Evolutionary conservation across 1,284 basidiomycete genomes (phyloP).

Genomic region (Stygiomarasmius scandens): DNA sequence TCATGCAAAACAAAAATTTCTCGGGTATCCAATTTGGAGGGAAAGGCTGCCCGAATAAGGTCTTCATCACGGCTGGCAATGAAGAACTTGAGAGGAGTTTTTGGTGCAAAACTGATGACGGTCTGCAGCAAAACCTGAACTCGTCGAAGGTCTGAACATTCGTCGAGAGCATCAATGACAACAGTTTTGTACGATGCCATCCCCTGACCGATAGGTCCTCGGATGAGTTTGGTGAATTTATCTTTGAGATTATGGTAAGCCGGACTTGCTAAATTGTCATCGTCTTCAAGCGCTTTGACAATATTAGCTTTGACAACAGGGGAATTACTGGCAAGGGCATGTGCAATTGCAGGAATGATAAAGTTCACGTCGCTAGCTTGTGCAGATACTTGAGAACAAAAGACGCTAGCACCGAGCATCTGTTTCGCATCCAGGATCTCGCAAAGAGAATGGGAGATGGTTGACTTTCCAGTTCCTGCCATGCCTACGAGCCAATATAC

Average conservation of each 20-base stretch:
- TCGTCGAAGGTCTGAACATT: background rate
- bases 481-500: conserved; percentile 4
- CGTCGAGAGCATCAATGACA: conserved; percentile 13
- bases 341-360: conserved; percentile 7
- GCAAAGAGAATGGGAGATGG: conserved; percentile 4
- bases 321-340: background rate
- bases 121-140: background rate
- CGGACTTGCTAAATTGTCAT: background rate
- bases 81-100: background rate
- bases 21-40: no score
- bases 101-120: background rate
- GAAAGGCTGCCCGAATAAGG: background rate
- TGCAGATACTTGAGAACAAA: conserved; percentile 4
- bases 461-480: conserved; percentile 9
- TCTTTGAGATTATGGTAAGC: background rate
- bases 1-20: conserved; percentile 18
- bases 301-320: background rate
- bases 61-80: background rate
- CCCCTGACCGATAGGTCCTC: background rate
- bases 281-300: background rate
- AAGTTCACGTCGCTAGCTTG: background rate
- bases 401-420: conserved; percentile 1
- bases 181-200: background rate
- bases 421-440: background rate
- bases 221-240: background rate